These are phyloP conservation scores for Monosporozyma aquatica DNA, from an alignment of 805 yeast species.

Conservation along the genomic window DNA sequence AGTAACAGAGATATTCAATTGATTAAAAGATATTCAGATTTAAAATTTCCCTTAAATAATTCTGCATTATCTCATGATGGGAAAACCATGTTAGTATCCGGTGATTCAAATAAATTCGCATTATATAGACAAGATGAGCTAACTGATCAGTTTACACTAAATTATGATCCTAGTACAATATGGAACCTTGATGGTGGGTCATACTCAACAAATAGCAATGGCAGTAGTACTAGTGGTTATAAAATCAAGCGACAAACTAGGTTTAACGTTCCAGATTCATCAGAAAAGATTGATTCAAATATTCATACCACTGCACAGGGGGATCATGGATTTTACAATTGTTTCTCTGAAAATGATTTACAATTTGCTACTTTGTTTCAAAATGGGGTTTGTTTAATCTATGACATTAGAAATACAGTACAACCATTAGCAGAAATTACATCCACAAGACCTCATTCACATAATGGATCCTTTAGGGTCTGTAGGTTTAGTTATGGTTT, in stretches of 20 bases:
- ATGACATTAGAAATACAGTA: constrained; percentile 58
- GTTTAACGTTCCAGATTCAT: constrained; percentile 23
- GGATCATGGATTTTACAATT: constrained; percentile 77
- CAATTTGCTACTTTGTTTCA: constrained; percentile 77
- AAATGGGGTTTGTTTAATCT: constrained; percentile 70
- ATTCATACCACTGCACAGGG: constrained; percentile 45
- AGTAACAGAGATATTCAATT: constrained; percentile 37
- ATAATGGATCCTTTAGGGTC: constrained; percentile 60
- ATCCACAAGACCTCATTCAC: constrained; percentile 49
- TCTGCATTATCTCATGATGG: constrained; percentile 59
- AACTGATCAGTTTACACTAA: constrained; percentile 21
- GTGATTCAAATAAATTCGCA: constrained; percentile 65
- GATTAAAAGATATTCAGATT: constrained; percentile 37
- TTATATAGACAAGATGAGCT: constrained; percentile 36
- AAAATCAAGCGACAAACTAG: constrained; percentile 26
- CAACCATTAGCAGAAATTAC: constrained; percentile 45
- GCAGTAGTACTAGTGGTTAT: constrained; percentile 10
- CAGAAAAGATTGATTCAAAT: constrained; percentile 21
- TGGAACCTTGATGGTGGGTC: constrained; percentile 20
- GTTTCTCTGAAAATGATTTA: constrained; percentile 66
- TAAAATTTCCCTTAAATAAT: constrained; percentile 66
- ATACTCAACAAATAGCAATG: no score
- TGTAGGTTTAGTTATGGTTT: constrained; percentile 53
- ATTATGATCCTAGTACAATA: constrained; percentile 18
- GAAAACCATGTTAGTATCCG: constrained; percentile 54